Evolutionary conservation across 116 monocot genomes (phyloP).

Genomic region (Posidonia oceanica): DNA sequence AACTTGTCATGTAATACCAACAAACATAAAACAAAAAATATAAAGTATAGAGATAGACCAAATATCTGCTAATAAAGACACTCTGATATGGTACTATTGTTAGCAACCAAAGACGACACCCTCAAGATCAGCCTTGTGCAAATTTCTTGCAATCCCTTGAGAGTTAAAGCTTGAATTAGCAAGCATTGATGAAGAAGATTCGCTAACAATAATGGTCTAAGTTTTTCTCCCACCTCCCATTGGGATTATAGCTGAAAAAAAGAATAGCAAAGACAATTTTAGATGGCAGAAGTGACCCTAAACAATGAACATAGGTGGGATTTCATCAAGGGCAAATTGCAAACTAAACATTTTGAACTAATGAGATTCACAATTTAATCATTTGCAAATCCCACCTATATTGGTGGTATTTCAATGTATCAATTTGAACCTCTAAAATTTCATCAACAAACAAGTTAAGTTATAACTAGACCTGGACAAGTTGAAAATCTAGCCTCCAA

Average conservation of each 20-base stretch:
- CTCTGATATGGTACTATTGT: constrained; percentile 43
- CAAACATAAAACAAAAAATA: neutral
- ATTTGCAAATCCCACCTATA: too few species aligned
- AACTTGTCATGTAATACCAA: neutral
- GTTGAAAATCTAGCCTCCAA: too few species aligned
- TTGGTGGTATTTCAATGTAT: too few species aligned
- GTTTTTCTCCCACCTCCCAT: constrained; percentile 26
- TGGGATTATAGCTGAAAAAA: neutral
- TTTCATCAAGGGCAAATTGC: too few species aligned
- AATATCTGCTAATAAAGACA: constrained; percentile 58
- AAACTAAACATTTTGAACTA: too few species aligned
- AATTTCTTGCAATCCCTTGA: constrained; percentile 14
- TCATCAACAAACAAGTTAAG: too few species aligned
- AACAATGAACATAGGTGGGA: too few species aligned
- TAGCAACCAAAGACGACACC: constrained; percentile 78
- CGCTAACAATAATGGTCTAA: constrained; percentile 2
- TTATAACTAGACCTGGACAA: too few species aligned
- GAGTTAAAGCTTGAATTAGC: neutral
- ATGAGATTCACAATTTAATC: too few species aligned
- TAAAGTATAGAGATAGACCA: constrained; percentile 24
- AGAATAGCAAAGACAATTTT: neutral
- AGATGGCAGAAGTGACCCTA: too few species aligned
- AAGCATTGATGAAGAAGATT: neutral
- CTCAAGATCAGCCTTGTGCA: constrained; percentile 36
- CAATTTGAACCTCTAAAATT: too few species aligned